phyloP scores from a whole-genome alignment of 805 yeast species.

The Candida michaelii region DNA sequence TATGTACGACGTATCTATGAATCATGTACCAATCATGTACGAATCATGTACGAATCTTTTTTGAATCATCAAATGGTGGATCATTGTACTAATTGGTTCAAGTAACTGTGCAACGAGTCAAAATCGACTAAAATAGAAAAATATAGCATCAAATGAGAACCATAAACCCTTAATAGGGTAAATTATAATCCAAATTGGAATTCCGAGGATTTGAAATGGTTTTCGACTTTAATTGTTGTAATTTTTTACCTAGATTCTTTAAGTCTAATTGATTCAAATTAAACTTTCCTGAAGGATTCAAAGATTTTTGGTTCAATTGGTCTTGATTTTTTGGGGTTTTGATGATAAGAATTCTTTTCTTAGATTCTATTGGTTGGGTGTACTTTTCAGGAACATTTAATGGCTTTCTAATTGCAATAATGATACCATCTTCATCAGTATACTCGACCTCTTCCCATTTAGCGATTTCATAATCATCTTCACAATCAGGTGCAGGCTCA shows the following conservation, averaged over 20 bases:
- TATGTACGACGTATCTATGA: too few species aligned
- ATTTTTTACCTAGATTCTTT: constrained; percentile 1
- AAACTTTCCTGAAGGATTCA: background rate
- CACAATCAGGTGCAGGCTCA: constrained; percentile 2
- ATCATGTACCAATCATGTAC: too few species aligned
- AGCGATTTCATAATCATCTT: constrained; percentile 14
- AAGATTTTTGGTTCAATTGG: background rate
- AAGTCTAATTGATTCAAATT: constrained; percentile 1
- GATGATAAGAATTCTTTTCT: constrained; percentile 16
- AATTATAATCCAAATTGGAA: constrained; percentile 3
- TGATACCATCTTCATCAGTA: constrained; percentile 18
- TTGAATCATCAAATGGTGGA: too few species aligned
- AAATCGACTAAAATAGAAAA: too few species aligned
- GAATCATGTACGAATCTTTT: too few species aligned
- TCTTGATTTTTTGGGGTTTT: constrained; percentile 4
- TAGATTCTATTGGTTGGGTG: constrained; percentile 9
- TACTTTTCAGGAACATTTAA: constrained; percentile 18
- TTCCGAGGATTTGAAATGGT: background rate
- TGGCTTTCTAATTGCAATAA: constrained; percentile 21
- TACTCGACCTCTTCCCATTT: constrained; percentile 25
- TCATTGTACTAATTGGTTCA: too few species aligned
- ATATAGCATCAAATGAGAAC: too few species aligned
- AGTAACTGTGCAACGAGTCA: too few species aligned
- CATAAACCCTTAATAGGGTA: background rate
- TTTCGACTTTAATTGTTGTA: constrained; percentile 2